A percentile compares a stretch with the other conserved stretches of the same genome.
Evolutionary conservation across 306 rosid genomes (phyloP).

Genomic region (peach (Prunus persica)): Prunus_persica_NCBIv2 NC_034016.1:20666001-20666500

Average conservation of each 20-base stretch:
- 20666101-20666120: neutral
- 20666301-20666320: neutral
- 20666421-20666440: slow-evolving; percentile 96
- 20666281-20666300: neutral
- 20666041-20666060: neutral
- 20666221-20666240: neutral
- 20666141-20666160: neutral
- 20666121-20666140: neutral
- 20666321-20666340: neutral
- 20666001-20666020: slow-evolving; percentile 74
- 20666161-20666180: neutral
- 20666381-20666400: slow-evolving; percentile 1
- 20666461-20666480: slow-evolving; percentile 45
- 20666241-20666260: neutral
- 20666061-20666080: neutral
- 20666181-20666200: neutral
- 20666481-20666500: neutral
- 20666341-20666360: neutral
- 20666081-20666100: neutral
- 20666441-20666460: slow-evolving; percentile 79
- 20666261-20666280: neutral
- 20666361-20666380: neutral
- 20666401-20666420: slow-evolving; percentile 84
- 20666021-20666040: slow-evolving; percentile 38
- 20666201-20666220: neutral